Evolutionary conservation across 495 filamentous ascomycete genomes (phyloP).

Genomic region (Chaetomium fimeti): DNA sequence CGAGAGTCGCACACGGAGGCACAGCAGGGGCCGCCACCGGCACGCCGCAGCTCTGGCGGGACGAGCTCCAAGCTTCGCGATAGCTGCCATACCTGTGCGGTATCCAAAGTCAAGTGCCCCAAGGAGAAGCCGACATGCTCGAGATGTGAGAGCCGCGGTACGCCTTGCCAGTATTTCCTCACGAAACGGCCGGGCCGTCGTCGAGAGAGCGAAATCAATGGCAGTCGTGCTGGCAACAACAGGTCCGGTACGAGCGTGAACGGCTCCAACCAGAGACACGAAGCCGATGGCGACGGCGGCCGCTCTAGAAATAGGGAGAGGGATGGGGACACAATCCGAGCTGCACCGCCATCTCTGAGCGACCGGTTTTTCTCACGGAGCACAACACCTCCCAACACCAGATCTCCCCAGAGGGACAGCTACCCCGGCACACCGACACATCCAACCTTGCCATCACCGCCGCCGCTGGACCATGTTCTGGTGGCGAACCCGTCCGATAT

Average conservation of each 20-base stretch:
- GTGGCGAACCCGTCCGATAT: too few relatives aligned
- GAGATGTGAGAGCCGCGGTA: not conserved
- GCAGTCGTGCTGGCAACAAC: too few relatives aligned
- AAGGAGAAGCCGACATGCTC: slow-evolving; percentile 1
- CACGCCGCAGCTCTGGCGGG: too few relatives aligned
- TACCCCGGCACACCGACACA: too few relatives aligned
- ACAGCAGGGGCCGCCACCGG: too few relatives aligned
- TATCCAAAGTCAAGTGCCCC: slow-evolving; percentile 5
- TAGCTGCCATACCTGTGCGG: not conserved
- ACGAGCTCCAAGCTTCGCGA: not conserved
- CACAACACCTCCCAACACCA: not conserved
- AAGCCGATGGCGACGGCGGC: not conserved
- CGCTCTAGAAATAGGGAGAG: not conserved
- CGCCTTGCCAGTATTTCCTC: not conserved
- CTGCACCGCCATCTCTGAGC: not conserved
- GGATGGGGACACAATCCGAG: not conserved
- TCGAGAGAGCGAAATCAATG: not conserved
- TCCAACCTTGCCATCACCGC: too few relatives aligned
- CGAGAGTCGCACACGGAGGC: too few relatives aligned
- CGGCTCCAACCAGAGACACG: not conserved
- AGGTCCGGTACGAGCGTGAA: not conserved
- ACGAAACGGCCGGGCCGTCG: not conserved
- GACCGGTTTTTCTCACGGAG: not conserved
- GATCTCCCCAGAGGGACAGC: too few relatives aligned
- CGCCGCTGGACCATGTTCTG: too few relatives aligned